These are phyloP conservation scores for Ciborinia camelliae DNA, from an alignment of 2,329 filamentous ascomycete genomes.

Conservation along the genomic window DNA sequence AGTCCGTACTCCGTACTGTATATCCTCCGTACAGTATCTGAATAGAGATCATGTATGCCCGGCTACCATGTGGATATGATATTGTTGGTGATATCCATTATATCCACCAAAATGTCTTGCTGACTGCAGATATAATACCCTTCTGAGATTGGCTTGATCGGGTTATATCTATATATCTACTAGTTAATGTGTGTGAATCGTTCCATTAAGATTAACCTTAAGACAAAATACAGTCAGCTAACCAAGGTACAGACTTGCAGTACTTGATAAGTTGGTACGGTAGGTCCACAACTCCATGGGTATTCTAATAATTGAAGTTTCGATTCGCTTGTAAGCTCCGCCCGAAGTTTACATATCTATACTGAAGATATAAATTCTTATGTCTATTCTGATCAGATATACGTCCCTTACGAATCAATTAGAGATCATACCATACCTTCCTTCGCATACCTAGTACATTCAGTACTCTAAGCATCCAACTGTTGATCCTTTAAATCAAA, in stretches of 20 bases:
- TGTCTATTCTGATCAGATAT: neutral
- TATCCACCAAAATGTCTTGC: neutral
- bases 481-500: no score
- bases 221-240: neutral
- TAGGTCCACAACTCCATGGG: neutral
- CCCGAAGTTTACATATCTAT: neutral
- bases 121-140: neutral
- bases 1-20: no score
- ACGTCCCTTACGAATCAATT: neutral
- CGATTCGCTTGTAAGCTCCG: neutral
- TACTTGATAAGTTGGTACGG: no score
- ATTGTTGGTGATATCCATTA: neutral
- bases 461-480: neutral
- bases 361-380: neutral
- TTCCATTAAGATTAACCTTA: neutral
- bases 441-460: no score
- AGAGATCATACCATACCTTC: neutral
- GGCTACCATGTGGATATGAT: neutral
- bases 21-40: no score
- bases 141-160: constrained; percentile 1
- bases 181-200: neutral
- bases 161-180: neutral
- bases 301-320: neutral
- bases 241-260: no score
- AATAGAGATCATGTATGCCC: no score